Evolutionary conservation across 2,329 filamentous ascomycete genomes (phyloP).

Genomic region (Ophiostoma pallidulum): DNA sequence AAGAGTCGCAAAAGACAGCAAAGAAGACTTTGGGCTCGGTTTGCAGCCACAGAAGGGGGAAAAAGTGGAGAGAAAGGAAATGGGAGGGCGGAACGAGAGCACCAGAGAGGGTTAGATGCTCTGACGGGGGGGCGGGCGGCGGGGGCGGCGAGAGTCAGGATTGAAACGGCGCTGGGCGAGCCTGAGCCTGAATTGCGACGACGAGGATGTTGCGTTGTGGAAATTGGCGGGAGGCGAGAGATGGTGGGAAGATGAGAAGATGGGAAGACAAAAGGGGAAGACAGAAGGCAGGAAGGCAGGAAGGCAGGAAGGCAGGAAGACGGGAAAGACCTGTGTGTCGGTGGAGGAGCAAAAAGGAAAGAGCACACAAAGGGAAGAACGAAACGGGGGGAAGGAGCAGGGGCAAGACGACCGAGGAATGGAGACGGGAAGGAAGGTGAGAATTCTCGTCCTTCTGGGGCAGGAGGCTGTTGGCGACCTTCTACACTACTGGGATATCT

Average conservation of each 20-base stretch:
- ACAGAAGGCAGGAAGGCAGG: no score
- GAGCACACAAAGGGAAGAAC: not conserved
- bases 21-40: constrained; percentile 2
- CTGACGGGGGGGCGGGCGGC: no score
- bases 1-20: no score
- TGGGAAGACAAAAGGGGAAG: no score
- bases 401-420: not conserved
- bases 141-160: not conserved
- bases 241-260: not conserved
- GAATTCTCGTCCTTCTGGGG: no score
- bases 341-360: not conserved
- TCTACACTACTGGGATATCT: no score
- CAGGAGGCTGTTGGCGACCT: no score
- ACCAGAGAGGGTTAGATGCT: not conserved
- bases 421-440: not conserved
- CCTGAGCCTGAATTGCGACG: not conserved
- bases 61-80: constrained; percentile 10
- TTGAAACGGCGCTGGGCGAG: constrained; percentile 6
- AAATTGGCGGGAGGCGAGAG: not conserved
- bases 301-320: no score
- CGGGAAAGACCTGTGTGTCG: no score
- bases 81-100: constrained; percentile 5
- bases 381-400: not conserved
- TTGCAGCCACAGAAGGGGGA: constrained; percentile 3
- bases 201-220: not conserved